Conservation (phyloP, 192 early-diverging fungal genomes). For the Linderina pennispora region DNA sequence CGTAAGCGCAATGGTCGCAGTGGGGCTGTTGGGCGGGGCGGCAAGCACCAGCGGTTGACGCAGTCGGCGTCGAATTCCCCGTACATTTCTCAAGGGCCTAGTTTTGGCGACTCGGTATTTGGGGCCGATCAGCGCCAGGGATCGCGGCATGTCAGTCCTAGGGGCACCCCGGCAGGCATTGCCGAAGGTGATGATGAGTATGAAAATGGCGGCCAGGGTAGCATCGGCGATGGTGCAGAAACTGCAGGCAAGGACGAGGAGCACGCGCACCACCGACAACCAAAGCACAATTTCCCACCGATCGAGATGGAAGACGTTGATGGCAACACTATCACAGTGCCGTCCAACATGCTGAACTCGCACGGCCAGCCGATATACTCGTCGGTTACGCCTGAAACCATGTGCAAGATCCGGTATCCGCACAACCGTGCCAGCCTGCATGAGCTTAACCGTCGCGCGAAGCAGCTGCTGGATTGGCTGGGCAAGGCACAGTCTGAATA, state of each 20-base stretch:
- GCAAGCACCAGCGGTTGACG: conserved; percentile 27
- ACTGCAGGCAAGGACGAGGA: background rate
- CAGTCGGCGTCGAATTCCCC: conserved; percentile 37
- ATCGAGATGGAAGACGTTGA: conserved; percentile 25
- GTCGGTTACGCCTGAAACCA: conserved; percentile 22
- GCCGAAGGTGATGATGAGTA: background rate
- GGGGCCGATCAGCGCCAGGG: background rate
- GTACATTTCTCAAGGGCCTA: conserved; percentile 7
- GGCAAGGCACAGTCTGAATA: conserved; percentile 43
- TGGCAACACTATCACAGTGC: conserved; percentile 25
- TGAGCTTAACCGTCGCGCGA: conserved; percentile 38
- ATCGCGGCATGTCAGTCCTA: background rate
- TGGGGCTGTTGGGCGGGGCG: conserved; percentile 1
- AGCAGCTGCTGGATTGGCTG: conserved; percentile 47
- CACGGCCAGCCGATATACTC: conserved; percentile 40
- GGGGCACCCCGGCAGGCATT: background rate
- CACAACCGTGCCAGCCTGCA: conserved; percentile 20
- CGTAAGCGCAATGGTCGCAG: conserved; percentile 10
- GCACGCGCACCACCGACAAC: conserved; percentile 6
- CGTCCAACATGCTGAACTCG: conserved; percentile 30
- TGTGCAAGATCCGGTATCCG: conserved; percentile 44
- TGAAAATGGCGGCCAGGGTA: background rate
- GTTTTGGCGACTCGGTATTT: no score
- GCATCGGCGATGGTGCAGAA: background rate
- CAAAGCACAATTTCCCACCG: conserved; percentile 30